phyloP scores from a whole-genome alignment of 176 grass and related monocot genomes.

The Coix lacrymajobi region DNA sequence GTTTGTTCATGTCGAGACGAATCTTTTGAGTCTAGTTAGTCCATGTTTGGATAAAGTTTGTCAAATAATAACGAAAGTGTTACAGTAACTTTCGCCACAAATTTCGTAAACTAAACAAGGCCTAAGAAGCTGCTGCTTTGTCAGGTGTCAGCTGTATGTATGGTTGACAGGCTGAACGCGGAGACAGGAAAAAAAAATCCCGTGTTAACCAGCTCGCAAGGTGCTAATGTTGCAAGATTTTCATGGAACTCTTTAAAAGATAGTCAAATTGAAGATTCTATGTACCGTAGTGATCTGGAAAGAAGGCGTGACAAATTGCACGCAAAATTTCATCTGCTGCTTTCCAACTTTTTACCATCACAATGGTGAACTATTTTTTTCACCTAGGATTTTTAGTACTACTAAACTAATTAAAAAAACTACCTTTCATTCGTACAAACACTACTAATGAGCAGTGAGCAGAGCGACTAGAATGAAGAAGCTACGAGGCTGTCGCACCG shows the following conservation, averaged over 20 bases:
- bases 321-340: neutral
- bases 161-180: neutral
- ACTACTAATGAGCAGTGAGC: neutral
- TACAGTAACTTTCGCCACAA: too few species aligned
- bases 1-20: too few species aligned
- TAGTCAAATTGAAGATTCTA: neutral
- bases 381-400: neutral
- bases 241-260: neutral
- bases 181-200: neutral
- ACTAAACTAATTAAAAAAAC: neutral
- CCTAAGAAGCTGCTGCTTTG: neutral
- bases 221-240: neutral
- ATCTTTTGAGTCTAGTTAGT: too few species aligned
- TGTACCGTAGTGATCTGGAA: neutral
- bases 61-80: too few species aligned
- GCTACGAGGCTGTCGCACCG: slow-evolving; percentile 52
- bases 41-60: too few species aligned
- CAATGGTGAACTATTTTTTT: neutral
- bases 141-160: neutral
- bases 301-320: neutral
- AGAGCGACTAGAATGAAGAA: neutral
- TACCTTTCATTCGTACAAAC: neutral
- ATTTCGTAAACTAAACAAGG: too few species aligned
- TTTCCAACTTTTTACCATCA: neutral
- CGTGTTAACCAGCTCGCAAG: neutral